Evolutionary conservation across 306 rosid species (phyloP), one percentile per base, ranked within the genome.

Genomic region (Corylus heterophylla): DNA sequence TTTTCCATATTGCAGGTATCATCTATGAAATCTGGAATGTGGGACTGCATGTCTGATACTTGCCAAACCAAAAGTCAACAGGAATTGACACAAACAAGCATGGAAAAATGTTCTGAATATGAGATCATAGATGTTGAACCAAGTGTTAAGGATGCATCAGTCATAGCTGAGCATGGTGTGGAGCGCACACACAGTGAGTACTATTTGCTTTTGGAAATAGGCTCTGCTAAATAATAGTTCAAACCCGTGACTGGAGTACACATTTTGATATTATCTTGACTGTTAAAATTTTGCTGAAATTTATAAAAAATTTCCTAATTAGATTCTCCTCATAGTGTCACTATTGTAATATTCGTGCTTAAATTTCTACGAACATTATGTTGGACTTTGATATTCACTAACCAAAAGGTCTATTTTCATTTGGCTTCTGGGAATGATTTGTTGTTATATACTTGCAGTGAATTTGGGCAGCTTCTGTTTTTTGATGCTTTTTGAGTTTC

Each of bases 11-110:
- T 85, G 83, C 75, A 95, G 98, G 88, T 95, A 74, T 89, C 89
- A 76, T 89, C 92, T 75, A 88, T 92, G 62, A 91, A 89, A 81
- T 83, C 85, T 76, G 98, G 98, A 84, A 84, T 84, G 87, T 89
- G 97, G 97, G 89, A 92, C 79, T 89, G 90, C 89, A 86, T 94
- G 58, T 92, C 84, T 85, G 98, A 94, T 80, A 79, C 90, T n/a
- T 81, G 88, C 71, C 97, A 91, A 86, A 83, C 85, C 47, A 70
- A 88, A 71, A 64, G 85, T 83, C 78, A 78, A 59, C 76, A 47
- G 54, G 90, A 89, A 64, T 58, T 84, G 61, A 74, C 85, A 4
- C 83, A 84, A 68, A 82, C 90, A 73, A 64, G 45, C 3, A 67
- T 79, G 29, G 35, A 76, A 75, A 87, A 88, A 74, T 66, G 74